Conservation (phyloP, 108 stramenopile genomes). For the Heterococcus sp. region DNA sequence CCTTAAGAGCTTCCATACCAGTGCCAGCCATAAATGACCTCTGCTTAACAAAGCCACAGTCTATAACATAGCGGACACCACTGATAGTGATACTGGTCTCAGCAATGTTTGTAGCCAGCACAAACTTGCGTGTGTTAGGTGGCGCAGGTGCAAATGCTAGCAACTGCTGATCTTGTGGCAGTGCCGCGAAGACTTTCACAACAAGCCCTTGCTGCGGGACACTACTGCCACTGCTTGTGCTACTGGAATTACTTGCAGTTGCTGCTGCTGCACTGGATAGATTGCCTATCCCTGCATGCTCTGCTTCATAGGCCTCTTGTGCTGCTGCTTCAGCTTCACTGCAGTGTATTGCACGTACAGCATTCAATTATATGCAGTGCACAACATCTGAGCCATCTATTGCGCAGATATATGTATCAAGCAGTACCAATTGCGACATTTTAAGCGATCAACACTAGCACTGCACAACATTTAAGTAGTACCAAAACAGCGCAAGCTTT, state of each 20-base stretch:
- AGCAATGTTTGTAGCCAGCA: conserved; percentile 77
- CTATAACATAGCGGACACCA: conserved; percentile 58
- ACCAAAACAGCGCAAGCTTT: too few relatives aligned
- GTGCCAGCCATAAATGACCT: background rate
- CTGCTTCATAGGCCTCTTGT: too few relatives aligned
- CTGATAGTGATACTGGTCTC: conserved; percentile 93
- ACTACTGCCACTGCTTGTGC: conserved; percentile 35
- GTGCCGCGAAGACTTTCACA: conserved; percentile 57
- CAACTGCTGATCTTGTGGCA: conserved; percentile 62
- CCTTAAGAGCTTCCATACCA: background rate
- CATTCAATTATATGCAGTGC: too few relatives aligned
- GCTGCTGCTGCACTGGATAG: too few relatives aligned
- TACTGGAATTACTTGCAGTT: background rate
- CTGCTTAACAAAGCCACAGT: conserved; percentile 56
- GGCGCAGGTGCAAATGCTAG: conserved; percentile 58
- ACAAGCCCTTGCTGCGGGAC: conserved; percentile 57
- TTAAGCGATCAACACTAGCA: too few relatives aligned
- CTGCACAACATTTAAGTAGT: too few relatives aligned
- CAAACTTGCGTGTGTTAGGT: conserved; percentile 38
- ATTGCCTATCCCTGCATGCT: too few relatives aligned
- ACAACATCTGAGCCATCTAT: too few relatives aligned
- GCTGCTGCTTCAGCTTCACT: too few relatives aligned
- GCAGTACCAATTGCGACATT: too few relatives aligned
- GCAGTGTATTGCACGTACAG: too few relatives aligned
- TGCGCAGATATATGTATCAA: too few relatives aligned